Evolutionary conservation across 2,329 filamentous ascomycete genomes (phyloP).

Genomic region (Arachnopeziza araneosa): DNA sequence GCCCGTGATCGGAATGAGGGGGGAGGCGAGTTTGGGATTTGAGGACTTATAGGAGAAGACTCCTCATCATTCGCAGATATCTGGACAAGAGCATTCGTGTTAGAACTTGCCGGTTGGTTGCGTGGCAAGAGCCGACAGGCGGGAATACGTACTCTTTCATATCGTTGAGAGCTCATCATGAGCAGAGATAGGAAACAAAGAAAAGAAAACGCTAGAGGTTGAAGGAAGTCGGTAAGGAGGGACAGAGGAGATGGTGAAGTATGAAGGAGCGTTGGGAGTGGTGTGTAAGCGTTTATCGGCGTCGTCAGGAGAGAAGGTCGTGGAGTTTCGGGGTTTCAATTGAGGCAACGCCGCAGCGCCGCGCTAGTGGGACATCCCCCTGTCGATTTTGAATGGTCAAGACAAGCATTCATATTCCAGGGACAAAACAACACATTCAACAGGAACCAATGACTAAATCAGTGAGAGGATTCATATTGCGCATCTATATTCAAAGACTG

Average conservation of each 20-base stretch:
- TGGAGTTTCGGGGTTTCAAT: not conserved
- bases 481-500: not conserved
- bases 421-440: not conserved
- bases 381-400: not conserved
- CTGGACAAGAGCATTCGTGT: constrained; percentile 32
- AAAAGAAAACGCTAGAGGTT: constrained; percentile 18
- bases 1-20: constrained; percentile 87
- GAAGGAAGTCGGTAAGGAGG: constrained; percentile 14
- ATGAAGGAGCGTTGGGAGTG: constrained; percentile 1
- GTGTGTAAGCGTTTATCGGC: not conserved
- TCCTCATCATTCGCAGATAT: constrained; percentile 55
- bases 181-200: not conserved
- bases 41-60: constrained; percentile 29
- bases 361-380: not conserved
- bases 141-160: constrained; percentile 48
- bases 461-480: constrained; percentile 11
- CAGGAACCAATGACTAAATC: constrained; percentile 26
- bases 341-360: not conserved
- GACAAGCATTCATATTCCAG: not conserved
- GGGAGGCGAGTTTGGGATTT: constrained; percentile 47
- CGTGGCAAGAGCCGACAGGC: constrained; percentile 17
- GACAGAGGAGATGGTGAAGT: constrained; percentile 12
- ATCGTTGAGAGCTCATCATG: constrained; percentile 35
- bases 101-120: constrained; percentile 15
- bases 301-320: constrained; percentile 1